These are phyloP conservation scores for Cladosporium oxysporum DNA, from an alignment of 2,329 filamentous ascomycete species.

Conservation along the genomic window DNA sequence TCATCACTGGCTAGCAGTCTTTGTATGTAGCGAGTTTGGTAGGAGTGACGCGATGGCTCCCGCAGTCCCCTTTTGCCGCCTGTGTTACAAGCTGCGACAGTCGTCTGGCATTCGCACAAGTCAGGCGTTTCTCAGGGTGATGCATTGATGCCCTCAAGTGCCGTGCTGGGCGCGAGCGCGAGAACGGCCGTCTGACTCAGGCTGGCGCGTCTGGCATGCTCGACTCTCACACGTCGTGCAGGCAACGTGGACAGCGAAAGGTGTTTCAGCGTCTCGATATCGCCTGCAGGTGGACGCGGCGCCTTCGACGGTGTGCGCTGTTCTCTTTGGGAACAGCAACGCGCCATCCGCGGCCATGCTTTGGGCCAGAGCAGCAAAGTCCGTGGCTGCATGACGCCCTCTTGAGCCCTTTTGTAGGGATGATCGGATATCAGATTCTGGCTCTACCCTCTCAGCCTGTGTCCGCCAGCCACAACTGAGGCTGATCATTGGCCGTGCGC, in stretches of 20 bases:
- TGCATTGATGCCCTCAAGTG: neutral
- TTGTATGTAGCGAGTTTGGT: neutral
- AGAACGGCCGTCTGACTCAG: conserved; percentile 9
- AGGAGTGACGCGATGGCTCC: neutral
- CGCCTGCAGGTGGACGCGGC: neutral
- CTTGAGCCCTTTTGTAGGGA: conserved; percentile 1
- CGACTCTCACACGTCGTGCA: conserved; percentile 8
- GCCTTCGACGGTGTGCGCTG: neutral
- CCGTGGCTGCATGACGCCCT: conserved; percentile 17
- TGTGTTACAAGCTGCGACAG: neutral
- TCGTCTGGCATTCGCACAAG: conserved; percentile 1
- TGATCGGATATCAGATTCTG: conserved; percentile 11
- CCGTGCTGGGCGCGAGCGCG: neutral
- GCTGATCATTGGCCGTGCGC: neutral
- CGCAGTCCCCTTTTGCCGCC: neutral
- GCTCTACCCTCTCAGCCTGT: neutral
- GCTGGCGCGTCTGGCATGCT: conserved; percentile 6
- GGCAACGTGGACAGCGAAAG: conserved; percentile 15
- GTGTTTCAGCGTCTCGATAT: conserved; percentile 17
- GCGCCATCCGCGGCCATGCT: neutral
- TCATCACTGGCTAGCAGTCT: neutral
- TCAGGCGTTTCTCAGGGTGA: conserved; percentile 5
- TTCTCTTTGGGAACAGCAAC: neutral
- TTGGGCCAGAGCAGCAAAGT: neutral
- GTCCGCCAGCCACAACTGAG: neutral